Evolutionary conservation across 169 alveolate genomes (phyloP), one percentile per base, ranked within the genome.

Genomic region (Plasmodium inui): DNA sequence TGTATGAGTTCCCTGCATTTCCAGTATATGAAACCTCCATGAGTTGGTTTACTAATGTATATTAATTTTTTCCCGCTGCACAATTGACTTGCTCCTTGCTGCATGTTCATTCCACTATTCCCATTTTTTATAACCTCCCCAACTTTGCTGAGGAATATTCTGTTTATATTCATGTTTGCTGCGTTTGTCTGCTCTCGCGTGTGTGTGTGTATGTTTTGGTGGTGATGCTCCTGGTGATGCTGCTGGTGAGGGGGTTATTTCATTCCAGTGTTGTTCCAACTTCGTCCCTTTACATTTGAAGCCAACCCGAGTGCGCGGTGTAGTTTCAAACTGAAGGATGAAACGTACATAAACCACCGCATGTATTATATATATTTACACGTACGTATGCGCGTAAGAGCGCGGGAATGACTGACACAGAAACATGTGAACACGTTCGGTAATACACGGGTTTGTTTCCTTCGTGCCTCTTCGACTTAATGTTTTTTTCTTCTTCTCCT

Each of bases 11-110:
- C 93, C 32, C 96, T 46, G 37, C 83, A 88, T 17, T 91, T 91
- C 97, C 97, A 96, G 89, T 96, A 96, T 26, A 96, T 32, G 14
- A 95, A 86, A 83, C 97, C 95, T 22, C 97, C 97, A 71, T 96
- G 97, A 5, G 92, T 71, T 19, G 97, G 97, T 72, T 96, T 93
- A 67, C 82, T 74, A 74, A 91, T 41, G 81, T 88, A 88, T 22
- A 88, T 88, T 88, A 88, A 79, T 88, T 88, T 88, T 50, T 57
- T 88, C 30, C 74, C 83, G 46, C 41, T 14, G 10, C 19, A 1
- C 76, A 67, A 67, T 14, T 67, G 30, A 32, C 28, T 76, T 57
- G 70, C 39, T 19, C 32, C 34, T 17, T 26, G 71, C 30, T 50
- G 41, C 70, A 46, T 89, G 26, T 46, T 44, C 50, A 81, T 19